phyloP scores from a whole-genome alignment of 2,329 filamentous ascomycete genomes.

The Venturia oleaginea region DNA sequence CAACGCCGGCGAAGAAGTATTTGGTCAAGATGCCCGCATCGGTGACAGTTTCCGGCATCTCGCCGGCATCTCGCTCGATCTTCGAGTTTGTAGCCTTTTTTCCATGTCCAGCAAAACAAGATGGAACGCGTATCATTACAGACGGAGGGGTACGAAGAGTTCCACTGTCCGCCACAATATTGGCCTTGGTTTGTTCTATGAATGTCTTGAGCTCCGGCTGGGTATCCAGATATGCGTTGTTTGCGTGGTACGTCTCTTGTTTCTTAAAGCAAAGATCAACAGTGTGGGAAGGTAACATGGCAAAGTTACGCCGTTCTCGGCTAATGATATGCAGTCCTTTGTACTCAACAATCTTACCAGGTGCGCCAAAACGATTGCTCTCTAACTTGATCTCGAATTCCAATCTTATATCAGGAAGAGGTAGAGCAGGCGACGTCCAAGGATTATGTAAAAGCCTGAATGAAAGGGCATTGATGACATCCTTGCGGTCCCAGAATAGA shows the following conservation, averaged over 20 bases:
- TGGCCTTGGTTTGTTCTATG: conserved; percentile 5
- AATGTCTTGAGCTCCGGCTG: not conserved
- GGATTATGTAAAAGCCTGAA: conserved; percentile 7
- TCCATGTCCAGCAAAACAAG: not conserved
- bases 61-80: not conserved
- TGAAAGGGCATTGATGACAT: not conserved
- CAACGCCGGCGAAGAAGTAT: conserved; percentile 11
- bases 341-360: not conserved
- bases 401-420: not conserved
- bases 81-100: not conserved
- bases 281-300: not conserved
- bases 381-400: conserved; percentile 2
- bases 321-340: not conserved
- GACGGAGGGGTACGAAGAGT: not conserved
- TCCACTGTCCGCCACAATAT: conserved; percentile 4
- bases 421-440: not conserved
- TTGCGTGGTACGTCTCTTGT: not conserved
- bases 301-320: not conserved
- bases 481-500: not conserved
- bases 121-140: not conserved
- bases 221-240: not conserved
- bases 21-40: not conserved
- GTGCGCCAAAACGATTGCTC: not conserved
- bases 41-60: not conserved
- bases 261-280: conserved; percentile 4